Evolutionary conservation across 2,329 filamentous ascomycete genomes (phyloP).

Genomic region (Orbilia blumenaviensis): DNA sequence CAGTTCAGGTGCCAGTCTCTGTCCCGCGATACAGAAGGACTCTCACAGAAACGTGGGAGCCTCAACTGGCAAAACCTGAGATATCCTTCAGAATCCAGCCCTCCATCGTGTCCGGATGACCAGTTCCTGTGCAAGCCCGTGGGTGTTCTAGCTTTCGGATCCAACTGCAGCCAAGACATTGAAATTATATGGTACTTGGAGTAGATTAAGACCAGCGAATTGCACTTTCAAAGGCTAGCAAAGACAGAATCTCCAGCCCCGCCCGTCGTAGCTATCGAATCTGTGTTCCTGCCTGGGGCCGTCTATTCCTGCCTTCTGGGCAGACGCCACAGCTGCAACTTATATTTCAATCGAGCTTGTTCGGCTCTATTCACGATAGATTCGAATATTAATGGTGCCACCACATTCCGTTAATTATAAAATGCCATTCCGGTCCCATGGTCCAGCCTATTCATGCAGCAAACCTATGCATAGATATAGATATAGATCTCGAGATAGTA

Average conservation of each 20-base stretch:
- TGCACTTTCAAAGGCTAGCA: neutral
- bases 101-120: neutral
- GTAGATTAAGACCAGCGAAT: neutral
- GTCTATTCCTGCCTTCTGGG: constrained; percentile 5
- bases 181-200: neutral
- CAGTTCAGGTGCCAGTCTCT: constrained; percentile 14
- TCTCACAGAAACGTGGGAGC: neutral
- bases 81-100: neutral
- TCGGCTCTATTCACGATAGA: no score
- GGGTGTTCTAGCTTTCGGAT: neutral
- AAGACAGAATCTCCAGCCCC: neutral
- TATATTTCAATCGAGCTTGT: no score
- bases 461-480: no score
- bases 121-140: neutral
- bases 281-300: neutral
- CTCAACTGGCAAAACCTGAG: neutral
- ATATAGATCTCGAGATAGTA: no score
- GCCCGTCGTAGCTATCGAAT: neutral
- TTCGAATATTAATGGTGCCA: no score
- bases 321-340: neutral
- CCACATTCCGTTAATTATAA: no score
- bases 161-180: neutral
- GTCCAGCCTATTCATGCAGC: no score
- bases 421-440: no score
- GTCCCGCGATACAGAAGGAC: neutral